Base-by-base conservation (phyloP, 441 rosid genomes). In the Erodium chrysanthum region DNA sequence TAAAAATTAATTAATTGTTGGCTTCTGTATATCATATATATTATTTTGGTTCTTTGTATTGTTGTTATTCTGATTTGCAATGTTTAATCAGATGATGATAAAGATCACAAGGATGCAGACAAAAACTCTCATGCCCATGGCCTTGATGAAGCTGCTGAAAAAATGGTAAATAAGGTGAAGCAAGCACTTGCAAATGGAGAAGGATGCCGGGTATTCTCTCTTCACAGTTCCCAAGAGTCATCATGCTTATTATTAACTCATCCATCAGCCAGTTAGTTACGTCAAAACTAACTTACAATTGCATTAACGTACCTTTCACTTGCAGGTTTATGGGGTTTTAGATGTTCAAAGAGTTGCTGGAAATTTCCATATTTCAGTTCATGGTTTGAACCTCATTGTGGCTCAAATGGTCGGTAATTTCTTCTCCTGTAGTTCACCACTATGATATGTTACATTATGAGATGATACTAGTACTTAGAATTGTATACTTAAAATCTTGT, bases 311-410 rank as follows among this genome's bases (percentile, higher is more conserved):
- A 48, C 70, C 12, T 31, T 60, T 76, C 40, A 27, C 4, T 73
- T 62, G 74, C 83, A 91, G 97, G 96, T 94, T 64, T 89, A 88
- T 73, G 99, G 99, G 66, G 84, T 85, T 74, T 75, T 94, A 64
- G 97, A 94, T 82, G 97, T 91, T 67, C 99, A 94, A 82, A 84
- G 97, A 65, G 99, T 94, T 77, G 96, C 99, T 73, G 99, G 97
- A 76, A 94, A 94, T 81, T 94, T 94, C 79, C 99, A 94, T 77
- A 77, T 94, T 60, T 94, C 99, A 73, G 96, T 94, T 71, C 99
- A 91, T 74, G 96, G 96, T 54, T 77, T 94, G 75, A 94, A 88
- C 78, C 85, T 91, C 42, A 87, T 89, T 80, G 96, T 87, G 73
- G 97, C 99, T 72, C 97, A 94, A 75, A 84, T 84, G 99, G 99